Evolutionary conservation across 106 monocot species (phyloP).

Genomic region (Dendrobium nobile): DNA sequence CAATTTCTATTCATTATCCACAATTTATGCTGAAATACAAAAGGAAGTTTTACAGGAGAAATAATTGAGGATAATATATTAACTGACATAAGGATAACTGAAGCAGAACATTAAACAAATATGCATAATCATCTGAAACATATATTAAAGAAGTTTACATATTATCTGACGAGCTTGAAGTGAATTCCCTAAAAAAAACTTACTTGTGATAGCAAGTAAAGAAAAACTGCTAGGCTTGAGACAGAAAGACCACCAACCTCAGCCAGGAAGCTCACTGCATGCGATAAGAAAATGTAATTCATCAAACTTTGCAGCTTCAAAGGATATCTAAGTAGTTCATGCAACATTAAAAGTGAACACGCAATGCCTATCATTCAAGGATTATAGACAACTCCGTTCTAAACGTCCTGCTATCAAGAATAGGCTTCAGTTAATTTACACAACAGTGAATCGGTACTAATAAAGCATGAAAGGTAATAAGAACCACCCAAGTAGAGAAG

Average conservation of each 20-base stretch:
- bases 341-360: background rate
- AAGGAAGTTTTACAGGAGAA: background rate
- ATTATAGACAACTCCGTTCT: background rate
- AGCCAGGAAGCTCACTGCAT: constrained; percentile 85
- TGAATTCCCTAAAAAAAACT: constrained; percentile 9
- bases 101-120: background rate
- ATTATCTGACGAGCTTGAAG: background rate
- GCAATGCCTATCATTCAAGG: background rate
- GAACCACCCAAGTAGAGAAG: background rate
- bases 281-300: background rate
- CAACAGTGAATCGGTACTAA: background rate
- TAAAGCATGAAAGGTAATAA: background rate
- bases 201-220: constrained; percentile 70
- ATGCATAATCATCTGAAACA: background rate
- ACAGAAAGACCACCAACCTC: constrained; percentile 85
- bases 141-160: background rate
- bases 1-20: background rate
- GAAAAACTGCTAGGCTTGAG: constrained; percentile 64
- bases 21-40: background rate
- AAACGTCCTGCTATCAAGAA: background rate
- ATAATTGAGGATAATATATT: background rate
- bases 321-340: background rate
- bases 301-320: background rate
- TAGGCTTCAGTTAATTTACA: background rate
- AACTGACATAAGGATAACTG: background rate